Evolutionary conservation across 1,139 yeast genomes (phyloP), one percentile per base, ranked within the genome.

Genomic region (Saccharomyces hybrid): DNA sequence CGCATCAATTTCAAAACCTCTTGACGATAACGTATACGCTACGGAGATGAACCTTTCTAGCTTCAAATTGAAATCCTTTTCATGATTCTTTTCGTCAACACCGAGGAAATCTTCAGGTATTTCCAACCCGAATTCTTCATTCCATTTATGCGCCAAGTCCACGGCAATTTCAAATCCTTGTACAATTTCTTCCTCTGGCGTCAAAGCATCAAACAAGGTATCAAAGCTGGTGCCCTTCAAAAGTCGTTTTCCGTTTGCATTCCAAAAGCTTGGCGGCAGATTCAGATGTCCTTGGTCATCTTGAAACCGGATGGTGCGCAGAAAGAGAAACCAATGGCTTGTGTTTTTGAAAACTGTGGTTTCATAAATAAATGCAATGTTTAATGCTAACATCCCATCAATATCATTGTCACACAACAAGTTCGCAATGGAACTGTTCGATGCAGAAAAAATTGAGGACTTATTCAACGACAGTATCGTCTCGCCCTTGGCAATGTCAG

Each of bases 1-100:
- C 50, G 76, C 78, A 67, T 91, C 97, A 20, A 91, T 82, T 53
- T 83, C 84, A 67, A 90, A 89, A 1, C 91, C 90, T 57, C 96
- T 76, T 0, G 95, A 83, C 0, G 90, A 81, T 13, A 88, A 83
- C 1, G 83, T 78, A 64, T 77, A 81, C 3, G 81, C 77, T 14
- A 74, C 71, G 11, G 78, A 77, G 1, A 83, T 84, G 66, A 83
- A 85, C 13, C 62, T 61, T 7, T 68, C 59, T 53, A 78, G 70
- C 14, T 71, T 71, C 26, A 55, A 56, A 32, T 61, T 47, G 2
- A 60, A 49, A 30, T 63, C 64, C 1, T 55, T 48, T 27, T 52
- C 25, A 38, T 9, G 57, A 5, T 57, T 57, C 4, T 56, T 53
- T 14, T 52, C 60, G 4, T 62, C 54, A 5, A 63, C 55, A 34